phyloP scores from a whole-genome alignment of 371 early-diverging fungal species.

The Mortierella sp. region DNA sequence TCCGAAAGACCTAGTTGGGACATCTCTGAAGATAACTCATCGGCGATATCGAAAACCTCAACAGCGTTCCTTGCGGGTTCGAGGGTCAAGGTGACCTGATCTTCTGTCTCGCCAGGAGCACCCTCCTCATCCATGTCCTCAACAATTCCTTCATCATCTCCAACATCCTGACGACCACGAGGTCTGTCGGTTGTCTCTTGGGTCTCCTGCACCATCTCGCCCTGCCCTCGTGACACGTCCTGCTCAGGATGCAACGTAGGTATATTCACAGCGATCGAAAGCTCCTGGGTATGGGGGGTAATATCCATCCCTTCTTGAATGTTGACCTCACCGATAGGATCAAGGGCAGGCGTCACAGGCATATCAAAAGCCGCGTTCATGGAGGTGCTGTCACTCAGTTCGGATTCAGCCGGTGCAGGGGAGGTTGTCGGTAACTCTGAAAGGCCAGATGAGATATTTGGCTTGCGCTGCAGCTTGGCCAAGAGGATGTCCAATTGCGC shows the following conservation, averaged over 20 bases:
- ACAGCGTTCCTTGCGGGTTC: neutral
- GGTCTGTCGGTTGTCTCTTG: too few relatives aligned
- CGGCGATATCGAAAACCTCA: slow-evolving; percentile 11
- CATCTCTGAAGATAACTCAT: slow-evolving; percentile 44
- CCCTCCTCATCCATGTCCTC: neutral
- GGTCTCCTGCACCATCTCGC: neutral
- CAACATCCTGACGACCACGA: neutral
- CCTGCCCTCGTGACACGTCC: neutral
- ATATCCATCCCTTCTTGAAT: neutral
- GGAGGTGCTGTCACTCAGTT: neutral
- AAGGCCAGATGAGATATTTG: neutral
- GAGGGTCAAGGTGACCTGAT: neutral
- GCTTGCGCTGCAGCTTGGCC: slow-evolving; percentile 28
- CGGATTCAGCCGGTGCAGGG: neutral
- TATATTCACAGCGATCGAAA: neutral
- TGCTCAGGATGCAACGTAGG: neutral
- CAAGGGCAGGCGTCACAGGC: neutral
- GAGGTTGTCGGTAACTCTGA: neutral
- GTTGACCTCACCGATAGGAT: too few relatives aligned
- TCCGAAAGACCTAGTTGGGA: slow-evolving; percentile 31
- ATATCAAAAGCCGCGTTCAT: neutral
- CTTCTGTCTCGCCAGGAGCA: neutral
- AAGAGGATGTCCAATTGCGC: slow-evolving; percentile 34
- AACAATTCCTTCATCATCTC: neutral
- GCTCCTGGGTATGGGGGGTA: neutral